These are phyloP conservation scores for Trichoderma arundinaceum DNA, from an alignment of 2,329 filamentous ascomycete genomes.

Conservation along the genomic window DNA sequence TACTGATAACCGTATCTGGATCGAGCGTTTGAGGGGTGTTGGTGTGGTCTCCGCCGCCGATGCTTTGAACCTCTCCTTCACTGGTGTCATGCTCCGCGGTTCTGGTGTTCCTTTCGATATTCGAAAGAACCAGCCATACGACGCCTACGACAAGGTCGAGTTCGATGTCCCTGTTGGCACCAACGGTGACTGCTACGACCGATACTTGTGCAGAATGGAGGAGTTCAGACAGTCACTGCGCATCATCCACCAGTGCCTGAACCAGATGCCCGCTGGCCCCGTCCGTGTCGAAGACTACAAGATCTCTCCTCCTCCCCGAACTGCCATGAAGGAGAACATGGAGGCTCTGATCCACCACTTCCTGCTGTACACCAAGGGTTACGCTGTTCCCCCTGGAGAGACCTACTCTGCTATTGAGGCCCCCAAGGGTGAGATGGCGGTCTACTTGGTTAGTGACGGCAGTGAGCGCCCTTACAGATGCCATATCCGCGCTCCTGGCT, in stretches of 20 bases:
- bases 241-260: constrained; percentile 98
- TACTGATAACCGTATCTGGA: constrained; percentile 99
- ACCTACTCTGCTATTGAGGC: constrained; percentile 98
- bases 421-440: constrained; percentile 99
- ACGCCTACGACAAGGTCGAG: constrained; percentile 96
- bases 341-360: constrained; percentile 99
- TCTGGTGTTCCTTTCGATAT: constrained; percentile 96
- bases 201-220: constrained; percentile 99
- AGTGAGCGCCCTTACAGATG: constrained; percentile 96
- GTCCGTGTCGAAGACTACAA: constrained; percentile 99
- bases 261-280: constrained; percentile 96
- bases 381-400: constrained; percentile 94
- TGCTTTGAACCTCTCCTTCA: constrained; percentile 96
- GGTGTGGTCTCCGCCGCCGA: constrained; percentile 91
- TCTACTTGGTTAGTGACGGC: constrained; percentile 94
- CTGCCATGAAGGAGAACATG: constrained; percentile 99
- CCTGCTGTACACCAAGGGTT: constrained; percentile 97
- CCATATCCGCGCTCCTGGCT: constrained; percentile 95
- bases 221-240: constrained; percentile 98
- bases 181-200: constrained; percentile 98
- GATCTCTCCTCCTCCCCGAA: constrained; percentile 90
- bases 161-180: constrained; percentile 97
- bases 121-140: constrained; percentile 95
- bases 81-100: constrained; percentile 96
- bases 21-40: constrained; percentile 86